Evolutionary conservation across 805 yeast genomes (phyloP), one percentile per base, ranked within the genome.

Genomic region (Metschnikowia kofuensis): DNA sequence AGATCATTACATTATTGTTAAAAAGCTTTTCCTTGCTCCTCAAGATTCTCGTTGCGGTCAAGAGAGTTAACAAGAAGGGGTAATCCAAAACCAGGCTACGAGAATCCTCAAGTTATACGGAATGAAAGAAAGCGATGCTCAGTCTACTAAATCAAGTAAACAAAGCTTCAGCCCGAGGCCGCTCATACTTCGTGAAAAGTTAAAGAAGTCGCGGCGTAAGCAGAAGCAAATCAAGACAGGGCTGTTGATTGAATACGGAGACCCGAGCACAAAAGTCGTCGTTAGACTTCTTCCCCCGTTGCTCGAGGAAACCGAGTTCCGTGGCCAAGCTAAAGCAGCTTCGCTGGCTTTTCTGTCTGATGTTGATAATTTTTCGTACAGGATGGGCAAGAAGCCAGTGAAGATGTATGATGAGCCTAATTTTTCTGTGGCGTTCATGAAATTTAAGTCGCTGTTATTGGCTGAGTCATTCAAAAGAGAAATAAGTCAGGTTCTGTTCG

Each of bases 201-300:
- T 42, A 27, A 45, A 39, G 29, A 42, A 31, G 27, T 16, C 35
- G 14, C 44, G 37, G 13, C 44, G 35, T 38, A 41, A 36, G 32
- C 40, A 10, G 40, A 42, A 38, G 40, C 35, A 9, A 15, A 39
- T 16, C 14, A 38, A 16, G 5, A 21, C 12, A 28, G 35, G 35
- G 11, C 45, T 37, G 45, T 38, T 48, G 40, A 44, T 53, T 30
- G 50, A 49, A 2, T 55, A 51, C 34, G 59, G 55, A 31, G 42
- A 50, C n/a, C 60, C 60, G 4, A 53, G 49, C 14, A 30, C 50
- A 13, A 52, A 50, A n/a, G 53, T 56, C 42, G 47, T 47, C 21
- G 52, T 58, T 14, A 46, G 59, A 35, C 39, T 63, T 40, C 48
- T 63, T 42, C 53, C 77, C 67, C 44, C 66, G 7, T 46, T 42